Percentiles rank a stretch among this genome's conserved stretches.
Conservation (phyloP, 2,329 filamentous ascomycete species). For the Cryphonectria parasitica region DNA sequence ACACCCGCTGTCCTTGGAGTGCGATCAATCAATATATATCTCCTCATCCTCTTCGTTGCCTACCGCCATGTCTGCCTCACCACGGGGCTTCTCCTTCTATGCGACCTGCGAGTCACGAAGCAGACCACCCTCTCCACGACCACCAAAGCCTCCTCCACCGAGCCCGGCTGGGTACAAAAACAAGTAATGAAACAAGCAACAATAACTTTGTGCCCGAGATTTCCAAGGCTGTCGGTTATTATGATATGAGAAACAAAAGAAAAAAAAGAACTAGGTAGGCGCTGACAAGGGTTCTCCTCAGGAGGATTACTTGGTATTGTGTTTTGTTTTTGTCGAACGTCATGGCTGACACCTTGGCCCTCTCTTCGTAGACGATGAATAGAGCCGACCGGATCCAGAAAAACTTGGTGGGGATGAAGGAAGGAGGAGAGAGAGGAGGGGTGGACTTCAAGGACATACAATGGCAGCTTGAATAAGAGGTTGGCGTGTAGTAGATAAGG, state of each 20-base stretch:
- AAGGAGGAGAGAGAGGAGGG: not conserved
- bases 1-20: not conserved
- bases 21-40: not conserved
- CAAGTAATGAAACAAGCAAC: no score
- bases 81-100: not conserved
- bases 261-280: not conserved
- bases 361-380: not conserved
- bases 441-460: not conserved
- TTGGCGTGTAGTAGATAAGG: not conserved
- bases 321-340: not conserved
- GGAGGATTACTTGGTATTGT: not conserved
- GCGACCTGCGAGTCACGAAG: conserved; percentile 32
- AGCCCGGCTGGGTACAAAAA: conserved; percentile 9
- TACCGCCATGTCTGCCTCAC: not conserved
- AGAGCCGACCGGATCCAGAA: not conserved
- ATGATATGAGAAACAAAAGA: not conserved
- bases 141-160: conserved; percentile 43
- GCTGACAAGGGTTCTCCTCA: not conserved
- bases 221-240: not conserved
- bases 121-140: conserved; percentile 43
- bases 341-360: not conserved
- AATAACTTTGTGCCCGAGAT: not conserved
- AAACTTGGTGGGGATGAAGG: not conserved
- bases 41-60: not conserved
- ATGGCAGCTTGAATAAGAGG: not conserved